Percentiles rank a stretch among this genome's conserved stretches.
Evolutionary conservation across 495 filamentous ascomycete species (phyloP).

Genomic region (Xylona heveae): DNA sequence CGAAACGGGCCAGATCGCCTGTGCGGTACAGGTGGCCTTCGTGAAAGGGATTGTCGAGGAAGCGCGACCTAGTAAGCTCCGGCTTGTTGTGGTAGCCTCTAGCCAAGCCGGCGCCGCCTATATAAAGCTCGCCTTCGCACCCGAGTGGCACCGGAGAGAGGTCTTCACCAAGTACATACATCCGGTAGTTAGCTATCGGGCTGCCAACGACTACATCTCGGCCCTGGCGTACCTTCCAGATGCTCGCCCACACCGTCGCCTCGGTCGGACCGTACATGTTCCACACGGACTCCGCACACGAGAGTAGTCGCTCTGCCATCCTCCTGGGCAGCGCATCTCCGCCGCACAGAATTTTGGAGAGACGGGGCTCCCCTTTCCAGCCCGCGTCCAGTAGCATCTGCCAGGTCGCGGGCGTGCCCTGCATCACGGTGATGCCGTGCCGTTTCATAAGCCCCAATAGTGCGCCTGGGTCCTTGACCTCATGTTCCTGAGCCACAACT

Average conservation of each 20-base stretch:
- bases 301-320: slow-evolving; percentile 11
- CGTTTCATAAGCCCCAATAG: slow-evolving; percentile 9
- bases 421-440: slow-evolving; percentile 11
- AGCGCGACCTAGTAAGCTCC: slow-evolving; percentile 14
- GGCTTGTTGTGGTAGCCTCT: slow-evolving; percentile 19
- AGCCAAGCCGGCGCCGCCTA: slow-evolving; percentile 18
- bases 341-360: slow-evolving; percentile 10
- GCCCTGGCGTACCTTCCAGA: background rate
- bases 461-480: slow-evolving; percentile 7
- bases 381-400: slow-evolving; percentile 13
- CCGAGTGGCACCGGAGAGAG: slow-evolving; percentile 9
- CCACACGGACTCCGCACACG: slow-evolving; percentile 5
- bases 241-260: background rate
- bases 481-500: slow-evolving; percentile 7
- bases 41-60: slow-evolving; percentile 16
- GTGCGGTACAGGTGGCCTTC: slow-evolving; percentile 23
- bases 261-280: slow-evolving; percentile 2
- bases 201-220: slow-evolving; percentile 2
- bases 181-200: slow-evolving; percentile 3
- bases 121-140: slow-evolving; percentile 17
- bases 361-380: slow-evolving; percentile 5
- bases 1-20: slow-evolving; percentile 26
- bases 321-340: slow-evolving; percentile 10
- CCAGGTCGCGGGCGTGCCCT: slow-evolving; percentile 12
- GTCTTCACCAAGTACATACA: slow-evolving; percentile 4